A percentile compares a stretch with the other conserved stretches of the same genome.
Conservation (phyloP, 2,329 filamentous ascomycete species). For the Alternaria sp. region DNA sequence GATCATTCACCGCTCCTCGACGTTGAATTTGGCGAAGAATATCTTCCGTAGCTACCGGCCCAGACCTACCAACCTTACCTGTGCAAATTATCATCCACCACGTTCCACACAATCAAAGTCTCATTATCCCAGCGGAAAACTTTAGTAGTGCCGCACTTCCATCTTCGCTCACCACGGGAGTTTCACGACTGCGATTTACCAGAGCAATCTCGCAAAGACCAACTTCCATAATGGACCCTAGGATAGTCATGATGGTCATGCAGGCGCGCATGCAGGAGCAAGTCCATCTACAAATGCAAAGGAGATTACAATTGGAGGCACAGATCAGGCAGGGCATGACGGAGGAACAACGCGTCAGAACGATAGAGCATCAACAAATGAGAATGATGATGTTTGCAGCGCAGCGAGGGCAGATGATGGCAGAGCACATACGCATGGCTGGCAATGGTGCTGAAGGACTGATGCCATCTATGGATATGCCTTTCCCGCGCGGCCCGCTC, state of each 20-base stretch:
- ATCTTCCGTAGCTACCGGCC: neutral
- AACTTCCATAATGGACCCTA: neutral
- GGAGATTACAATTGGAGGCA: neutral
- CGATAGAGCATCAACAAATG: neutral
- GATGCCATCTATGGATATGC: neutral
- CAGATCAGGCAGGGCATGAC: neutral
- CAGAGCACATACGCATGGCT: conserved; percentile 1
- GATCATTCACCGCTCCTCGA: neutral
- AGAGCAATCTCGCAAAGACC: neutral
- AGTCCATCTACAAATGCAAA: neutral
- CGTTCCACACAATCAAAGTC: neutral
- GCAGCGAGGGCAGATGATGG: neutral
- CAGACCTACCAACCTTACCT: neutral
- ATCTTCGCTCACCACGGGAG: neutral
- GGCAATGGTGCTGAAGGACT: neutral
- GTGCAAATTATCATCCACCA: neutral
- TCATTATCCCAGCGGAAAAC: neutral
- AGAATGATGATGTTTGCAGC: neutral
- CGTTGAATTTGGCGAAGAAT: neutral
- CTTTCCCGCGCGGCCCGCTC: neutral
- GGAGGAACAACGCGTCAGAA: neutral
- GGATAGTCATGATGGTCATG: neutral
- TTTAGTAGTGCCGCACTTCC: neutral
- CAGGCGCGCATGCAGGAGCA: neutral
- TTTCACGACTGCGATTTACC: neutral